Evolutionary conservation across 75 land plant species (phyloP).

Genomic region (Selaginella moellendorffii): DNA sequence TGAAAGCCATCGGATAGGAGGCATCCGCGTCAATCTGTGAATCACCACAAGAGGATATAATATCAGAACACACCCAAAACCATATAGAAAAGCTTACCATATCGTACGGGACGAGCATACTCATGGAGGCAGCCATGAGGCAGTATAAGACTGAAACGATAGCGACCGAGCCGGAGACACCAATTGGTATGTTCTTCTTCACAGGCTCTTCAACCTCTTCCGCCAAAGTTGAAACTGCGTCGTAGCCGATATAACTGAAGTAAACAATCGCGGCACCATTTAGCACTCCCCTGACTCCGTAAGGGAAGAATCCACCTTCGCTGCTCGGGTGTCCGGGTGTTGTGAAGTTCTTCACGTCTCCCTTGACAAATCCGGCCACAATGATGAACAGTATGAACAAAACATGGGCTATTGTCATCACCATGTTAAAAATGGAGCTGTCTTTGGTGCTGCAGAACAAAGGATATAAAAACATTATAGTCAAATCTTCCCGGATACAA

Average conservation of each 20-base stretch:
- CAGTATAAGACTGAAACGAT: conserved; percentile 44
- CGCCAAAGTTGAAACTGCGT: conserved; percentile 66
- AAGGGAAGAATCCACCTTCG: conserved; percentile 44
- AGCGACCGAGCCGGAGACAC: conserved; percentile 59
- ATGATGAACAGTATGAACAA: conserved; percentile 63
- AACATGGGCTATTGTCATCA: conserved; percentile 51
- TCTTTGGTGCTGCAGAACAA: conserved; percentile 51
- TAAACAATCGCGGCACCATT: conserved; percentile 72
- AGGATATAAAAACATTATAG: neutral
- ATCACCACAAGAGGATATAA: no score
- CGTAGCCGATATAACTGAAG: conserved; percentile 75
- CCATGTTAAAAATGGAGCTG: conserved; percentile 67
- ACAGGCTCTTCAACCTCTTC: conserved; percentile 62
- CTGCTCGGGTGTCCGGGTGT: conserved; percentile 21
- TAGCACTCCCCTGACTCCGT: conserved; percentile 43
- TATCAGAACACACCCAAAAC: no score
- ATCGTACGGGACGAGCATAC: conserved; percentile 46
- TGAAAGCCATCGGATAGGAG: conserved; percentile 71
- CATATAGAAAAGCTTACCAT: conserved; percentile 26
- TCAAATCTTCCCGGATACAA: neutral
- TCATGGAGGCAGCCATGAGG: conserved; percentile 45
- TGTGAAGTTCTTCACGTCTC: conserved; percentile 41
- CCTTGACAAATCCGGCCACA: conserved; percentile 54
- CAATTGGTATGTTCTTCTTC: conserved; percentile 41
- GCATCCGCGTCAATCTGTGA: conserved; percentile 57